phyloP scores from a whole-genome alignment of 257 asterid species.

The Solanum neorickii region DNA sequence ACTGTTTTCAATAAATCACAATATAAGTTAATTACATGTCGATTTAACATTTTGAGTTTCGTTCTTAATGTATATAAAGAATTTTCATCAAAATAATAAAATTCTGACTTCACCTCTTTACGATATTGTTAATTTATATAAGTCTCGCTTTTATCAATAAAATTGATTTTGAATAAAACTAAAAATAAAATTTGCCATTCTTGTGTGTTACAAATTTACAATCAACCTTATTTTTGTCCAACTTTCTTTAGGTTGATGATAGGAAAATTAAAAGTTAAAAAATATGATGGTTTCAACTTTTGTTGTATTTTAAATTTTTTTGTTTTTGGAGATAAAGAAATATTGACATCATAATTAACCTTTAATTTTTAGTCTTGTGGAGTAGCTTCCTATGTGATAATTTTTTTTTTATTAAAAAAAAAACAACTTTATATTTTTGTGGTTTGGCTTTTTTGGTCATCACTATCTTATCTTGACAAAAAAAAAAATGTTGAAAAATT shows the following conservation, averaged over 20 bases:
- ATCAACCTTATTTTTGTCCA: neutral
- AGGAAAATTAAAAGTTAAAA: neutral
- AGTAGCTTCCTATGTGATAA: neutral
- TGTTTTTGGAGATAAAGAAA: neutral
- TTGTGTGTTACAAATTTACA: neutral
- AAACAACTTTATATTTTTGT: neutral
- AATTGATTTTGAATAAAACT: neutral
- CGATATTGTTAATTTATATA: too few species aligned
- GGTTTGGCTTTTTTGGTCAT: neutral
- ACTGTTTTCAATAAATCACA: neutral
- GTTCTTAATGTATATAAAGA: neutral
- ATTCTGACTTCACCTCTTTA: neutral
- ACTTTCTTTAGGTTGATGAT: neutral
- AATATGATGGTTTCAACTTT: neutral
- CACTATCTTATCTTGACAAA: neutral
- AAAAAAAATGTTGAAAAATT: neutral
- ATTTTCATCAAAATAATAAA: neutral
- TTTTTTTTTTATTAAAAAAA: too few species aligned
- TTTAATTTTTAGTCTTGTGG: neutral
- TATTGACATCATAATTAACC: neutral
- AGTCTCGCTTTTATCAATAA: neutral
- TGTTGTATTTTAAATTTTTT: too few species aligned
- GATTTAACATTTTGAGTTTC: too few species aligned
- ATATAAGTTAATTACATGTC: neutral
- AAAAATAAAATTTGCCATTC: neutral